These are phyloP conservation scores for Neocatenulostroma microsporum DNA, from an alignment of 2,329 filamentous ascomycete genomes.

Conservation along the genomic window DNA sequence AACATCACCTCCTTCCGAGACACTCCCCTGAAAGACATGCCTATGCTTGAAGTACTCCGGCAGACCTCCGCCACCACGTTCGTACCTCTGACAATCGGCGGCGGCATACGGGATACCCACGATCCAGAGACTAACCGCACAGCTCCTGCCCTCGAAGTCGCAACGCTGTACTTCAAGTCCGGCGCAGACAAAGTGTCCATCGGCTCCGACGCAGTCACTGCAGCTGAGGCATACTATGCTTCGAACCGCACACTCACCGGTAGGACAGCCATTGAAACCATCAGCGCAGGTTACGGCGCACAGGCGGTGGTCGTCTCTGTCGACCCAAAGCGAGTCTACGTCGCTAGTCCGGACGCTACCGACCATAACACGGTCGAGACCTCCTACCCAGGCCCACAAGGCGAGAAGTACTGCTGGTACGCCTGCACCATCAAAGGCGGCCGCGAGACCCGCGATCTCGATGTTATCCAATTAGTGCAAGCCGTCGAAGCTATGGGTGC, in stretches of 20 bases:
- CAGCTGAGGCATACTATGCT: slow-evolving; percentile 83
- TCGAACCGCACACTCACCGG: slow-evolving; percentile 62
- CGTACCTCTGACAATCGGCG: slow-evolving; percentile 89
- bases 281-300: slow-evolving; percentile 85
- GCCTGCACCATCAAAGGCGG: slow-evolving; percentile 96
- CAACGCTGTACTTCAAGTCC: slow-evolving; percentile 93
- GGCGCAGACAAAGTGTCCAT: slow-evolving; percentile 98
- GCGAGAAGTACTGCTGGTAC: slow-evolving; percentile 87
- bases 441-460: slow-evolving; percentile 85
- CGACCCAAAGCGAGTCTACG: slow-evolving; percentile 87
- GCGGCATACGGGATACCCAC: slow-evolving; percentile 86
- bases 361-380: slow-evolving; percentile 71
- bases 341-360: slow-evolving; percentile 59
- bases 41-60: slow-evolving; percentile 91
- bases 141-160: slow-evolving; percentile 85
- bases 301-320: slow-evolving; percentile 95
- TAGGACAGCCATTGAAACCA: slow-evolving; percentile 88
- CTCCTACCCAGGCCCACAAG: slow-evolving; percentile 59
- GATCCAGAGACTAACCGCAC: slow-evolving; percentile 73
- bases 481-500: slow-evolving; percentile 95
- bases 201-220: slow-evolving; percentile 85
- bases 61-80: slow-evolving; percentile 86
- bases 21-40: slow-evolving; percentile 81
- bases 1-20: slow-evolving; percentile 99
- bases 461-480: slow-evolving; percentile 77